These are phyloP conservation scores for Antrodiella citrinella DNA, from an alignment of 768 basidiomycete species.

Conservation along the genomic window DNA sequence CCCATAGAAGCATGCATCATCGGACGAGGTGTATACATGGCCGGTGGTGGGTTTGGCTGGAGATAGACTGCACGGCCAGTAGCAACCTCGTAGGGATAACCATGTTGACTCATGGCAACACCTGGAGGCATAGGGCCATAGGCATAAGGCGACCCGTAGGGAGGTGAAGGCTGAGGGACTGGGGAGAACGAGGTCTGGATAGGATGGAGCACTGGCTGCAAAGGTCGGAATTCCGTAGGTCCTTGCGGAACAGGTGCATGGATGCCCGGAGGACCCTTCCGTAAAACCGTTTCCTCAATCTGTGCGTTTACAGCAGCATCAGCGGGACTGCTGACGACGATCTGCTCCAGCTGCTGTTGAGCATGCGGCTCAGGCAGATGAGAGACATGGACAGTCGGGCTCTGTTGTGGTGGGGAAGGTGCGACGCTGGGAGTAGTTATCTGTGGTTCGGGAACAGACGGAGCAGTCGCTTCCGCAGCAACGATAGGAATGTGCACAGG, in stretches of 20 bases:
- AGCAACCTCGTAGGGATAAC: slow-evolving; percentile 74
- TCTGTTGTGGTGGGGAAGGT: neutral
- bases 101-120: slow-evolving; percentile 64
- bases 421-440: neutral
- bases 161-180: slow-evolving; percentile 39
- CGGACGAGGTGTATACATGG: slow-evolving; percentile 64
- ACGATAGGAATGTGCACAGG: slow-evolving; percentile 22
- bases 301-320: slow-evolving; percentile 13
- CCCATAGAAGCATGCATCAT: slow-evolving; percentile 50
- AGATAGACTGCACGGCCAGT: slow-evolving; percentile 77
- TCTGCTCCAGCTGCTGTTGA: slow-evolving; percentile 32
- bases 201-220: slow-evolving; percentile 33
- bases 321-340: slow-evolving; percentile 22
- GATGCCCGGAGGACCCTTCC: slow-evolving; percentile 21
- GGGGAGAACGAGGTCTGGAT: slow-evolving; percentile 37
- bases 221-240: slow-evolving; percentile 16
- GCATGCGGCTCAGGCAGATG: slow-evolving; percentile 22
- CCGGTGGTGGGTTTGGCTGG: slow-evolving; percentile 41
- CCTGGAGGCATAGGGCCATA: slow-evolving; percentile 59
- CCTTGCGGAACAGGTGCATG: slow-evolving; percentile 11
- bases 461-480: neutral
- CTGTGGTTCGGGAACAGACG: neutral
- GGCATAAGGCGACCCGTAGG: slow-evolving; percentile 54
- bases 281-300: slow-evolving; percentile 42
- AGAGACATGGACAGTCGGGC: neutral